Conservation (phyloP, 2,329 filamentous ascomycete species). For the Dactylellina haptotyla region DNA sequence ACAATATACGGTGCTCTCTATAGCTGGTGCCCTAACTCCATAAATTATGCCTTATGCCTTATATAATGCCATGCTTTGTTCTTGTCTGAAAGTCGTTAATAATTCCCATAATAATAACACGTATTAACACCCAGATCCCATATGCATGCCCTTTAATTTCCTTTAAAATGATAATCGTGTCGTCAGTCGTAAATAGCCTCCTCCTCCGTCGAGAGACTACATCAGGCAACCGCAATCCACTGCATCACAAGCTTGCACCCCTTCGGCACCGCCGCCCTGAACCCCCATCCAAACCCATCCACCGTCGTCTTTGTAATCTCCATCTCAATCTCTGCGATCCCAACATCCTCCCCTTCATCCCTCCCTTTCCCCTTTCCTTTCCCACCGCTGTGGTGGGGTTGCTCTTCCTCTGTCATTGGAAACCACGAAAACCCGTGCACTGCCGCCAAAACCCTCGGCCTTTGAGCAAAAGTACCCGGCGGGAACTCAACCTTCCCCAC, state of each 20-base stretch:
- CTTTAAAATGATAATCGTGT: background rate
- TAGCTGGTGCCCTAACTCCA: too few relatives aligned
- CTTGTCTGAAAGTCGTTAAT: background rate
- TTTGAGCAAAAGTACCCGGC: conserved; percentile 26
- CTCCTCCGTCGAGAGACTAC: too few relatives aligned
- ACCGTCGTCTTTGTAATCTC: conserved; percentile 41
- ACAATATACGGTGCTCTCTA: too few relatives aligned
- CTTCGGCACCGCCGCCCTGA: conserved; percentile 31
- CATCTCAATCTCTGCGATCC: conserved; percentile 20
- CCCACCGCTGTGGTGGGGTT: background rate
- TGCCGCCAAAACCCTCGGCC: conserved; percentile 46
- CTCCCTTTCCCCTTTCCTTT: background rate
- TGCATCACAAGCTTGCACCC: conserved; percentile 50
- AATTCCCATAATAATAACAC: too few relatives aligned
- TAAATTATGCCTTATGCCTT: too few relatives aligned
- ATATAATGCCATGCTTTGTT: background rate
- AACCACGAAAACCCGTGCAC: conserved; percentile 37
- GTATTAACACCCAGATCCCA: too few relatives aligned
- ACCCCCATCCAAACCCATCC: conserved; percentile 41
- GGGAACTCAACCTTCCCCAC: conserved; percentile 44
- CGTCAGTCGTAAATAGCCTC: too few relatives aligned
- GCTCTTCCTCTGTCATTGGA: conserved; percentile 26
- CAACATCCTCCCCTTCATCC: background rate
- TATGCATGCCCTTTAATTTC: background rate
- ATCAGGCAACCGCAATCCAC: conserved; percentile 42